These are phyloP conservation scores for Citrus cavaleriei DNA, from an alignment of 345 rosid species.

Conservation along the genomic window DNA sequence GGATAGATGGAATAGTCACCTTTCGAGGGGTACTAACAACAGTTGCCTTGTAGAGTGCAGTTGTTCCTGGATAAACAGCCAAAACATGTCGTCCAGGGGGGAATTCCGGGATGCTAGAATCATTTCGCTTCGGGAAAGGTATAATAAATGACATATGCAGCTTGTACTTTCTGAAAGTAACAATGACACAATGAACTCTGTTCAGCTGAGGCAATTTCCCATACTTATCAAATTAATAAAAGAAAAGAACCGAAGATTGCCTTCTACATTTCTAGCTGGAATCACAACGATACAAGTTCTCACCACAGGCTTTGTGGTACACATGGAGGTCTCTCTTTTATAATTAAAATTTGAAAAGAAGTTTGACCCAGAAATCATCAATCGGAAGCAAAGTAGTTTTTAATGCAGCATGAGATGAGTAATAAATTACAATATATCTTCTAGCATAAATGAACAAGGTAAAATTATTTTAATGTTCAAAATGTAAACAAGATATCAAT, in stretches of 20 bases:
- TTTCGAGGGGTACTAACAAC: constrained; percentile 70
- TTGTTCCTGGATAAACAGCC: constrained; percentile 99
- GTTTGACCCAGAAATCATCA: background rate
- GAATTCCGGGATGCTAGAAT: constrained; percentile 62
- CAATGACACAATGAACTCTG: constrained; percentile 6
- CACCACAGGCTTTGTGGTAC: background rate
- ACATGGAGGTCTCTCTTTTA: background rate
- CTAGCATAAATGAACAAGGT: background rate
- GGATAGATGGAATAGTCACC: constrained; percentile 33
- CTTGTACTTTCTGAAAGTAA: constrained; percentile 71
- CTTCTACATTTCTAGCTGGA: background rate
- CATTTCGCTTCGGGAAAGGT: constrained; percentile 83
- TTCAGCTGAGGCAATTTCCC: background rate
- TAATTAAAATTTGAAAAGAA: background rate
- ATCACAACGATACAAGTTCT: background rate
- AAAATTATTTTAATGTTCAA: background rate
- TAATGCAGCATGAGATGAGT: background rate
- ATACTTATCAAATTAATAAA: background rate
- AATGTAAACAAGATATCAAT: background rate
- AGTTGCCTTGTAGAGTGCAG: constrained; percentile 94
- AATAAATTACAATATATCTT: background rate
- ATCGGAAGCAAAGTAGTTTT: background rate
- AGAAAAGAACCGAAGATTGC: background rate
- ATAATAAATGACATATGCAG: constrained; percentile 67
- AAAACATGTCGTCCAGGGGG: constrained; percentile 68